phyloP scores from a whole-genome alignment of 2,329 filamentous ascomycete genomes.

The Ophiocordyceps camponoti-floridani region DNA sequence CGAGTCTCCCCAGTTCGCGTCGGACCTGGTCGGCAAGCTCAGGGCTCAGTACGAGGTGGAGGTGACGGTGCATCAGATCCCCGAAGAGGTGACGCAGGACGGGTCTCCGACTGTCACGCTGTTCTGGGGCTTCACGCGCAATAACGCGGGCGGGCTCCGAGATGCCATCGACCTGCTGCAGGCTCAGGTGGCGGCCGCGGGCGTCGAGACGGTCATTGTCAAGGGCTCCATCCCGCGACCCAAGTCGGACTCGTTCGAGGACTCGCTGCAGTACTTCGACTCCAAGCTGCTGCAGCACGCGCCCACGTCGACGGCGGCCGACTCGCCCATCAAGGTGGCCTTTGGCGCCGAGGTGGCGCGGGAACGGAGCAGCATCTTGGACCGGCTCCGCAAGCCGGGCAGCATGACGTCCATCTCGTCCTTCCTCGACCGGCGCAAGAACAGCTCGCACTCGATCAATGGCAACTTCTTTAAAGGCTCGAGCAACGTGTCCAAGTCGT shows the following conservation, averaged over 20 bases:
- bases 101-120: conserved; percentile 42
- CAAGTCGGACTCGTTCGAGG: conserved; percentile 96
- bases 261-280: conserved; percentile 90
- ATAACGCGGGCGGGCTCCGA: conserved; percentile 87
- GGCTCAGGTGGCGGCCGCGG: conserved; percentile 66
- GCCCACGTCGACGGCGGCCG: conserved; percentile 59
- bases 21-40: conserved; percentile 66
- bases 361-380: conserved; percentile 71
- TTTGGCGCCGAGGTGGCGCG: conserved; percentile 68
- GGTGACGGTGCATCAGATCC: conserved; percentile 52
- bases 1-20: conserved; percentile 61
- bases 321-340: conserved; percentile 72
- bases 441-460: conserved; percentile 69
- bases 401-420: conserved; percentile 90
- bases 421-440: conserved; percentile 92
- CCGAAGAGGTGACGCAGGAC: conserved; percentile 38
- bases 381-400: conserved; percentile 83
- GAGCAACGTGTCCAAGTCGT: conserved; percentile 81
- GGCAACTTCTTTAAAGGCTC: conserved; percentile 84
- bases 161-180: conserved; percentile 93
- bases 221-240: conserved; percentile 95
- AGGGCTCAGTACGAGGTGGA: conserved; percentile 87
- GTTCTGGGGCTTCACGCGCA: conserved; percentile 75
- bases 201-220: conserved; percentile 74
- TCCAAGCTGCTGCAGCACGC: conserved; percentile 92